Evolutionary conservation across 768 basidiomycete genomes (phyloP).

Genomic region (Psilocybe cubensis): DNA sequence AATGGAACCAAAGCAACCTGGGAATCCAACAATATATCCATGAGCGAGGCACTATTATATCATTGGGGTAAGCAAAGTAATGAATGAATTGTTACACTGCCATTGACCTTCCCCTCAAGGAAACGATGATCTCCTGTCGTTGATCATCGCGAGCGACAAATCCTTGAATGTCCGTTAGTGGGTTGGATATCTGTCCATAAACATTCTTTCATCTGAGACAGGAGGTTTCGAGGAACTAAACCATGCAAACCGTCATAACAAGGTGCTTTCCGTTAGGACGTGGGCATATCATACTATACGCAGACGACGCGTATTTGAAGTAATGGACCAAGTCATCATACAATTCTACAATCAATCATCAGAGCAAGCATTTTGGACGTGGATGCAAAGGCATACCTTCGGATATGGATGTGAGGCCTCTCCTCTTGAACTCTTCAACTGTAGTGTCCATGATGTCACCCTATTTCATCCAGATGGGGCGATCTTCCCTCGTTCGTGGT

Average conservation of each 20-base stretch:
- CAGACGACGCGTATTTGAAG: constrained; percentile 60
- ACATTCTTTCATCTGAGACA: background rate
- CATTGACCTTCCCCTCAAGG: constrained; percentile 52
- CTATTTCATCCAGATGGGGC: background rate
- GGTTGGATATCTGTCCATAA: constrained; percentile 38
- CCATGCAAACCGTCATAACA: constrained; percentile 36
- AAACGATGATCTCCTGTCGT: constrained; percentile 47
- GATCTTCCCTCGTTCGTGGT: background rate
- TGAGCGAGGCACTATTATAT: constrained; percentile 38
- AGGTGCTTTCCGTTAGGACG: constrained; percentile 52
- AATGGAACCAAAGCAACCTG: constrained; percentile 47
- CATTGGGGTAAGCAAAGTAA: background rate
- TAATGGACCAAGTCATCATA: constrained; percentile 52
- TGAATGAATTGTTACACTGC: background rate
- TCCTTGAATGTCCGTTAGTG: constrained; percentile 46
- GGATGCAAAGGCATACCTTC: background rate
- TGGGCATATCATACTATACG: constrained; percentile 47
- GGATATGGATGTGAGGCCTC: background rate
- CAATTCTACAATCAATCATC: constrained; percentile 27
- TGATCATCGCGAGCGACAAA: constrained; percentile 48
- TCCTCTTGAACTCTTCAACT: background rate
- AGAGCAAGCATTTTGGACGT: background rate
- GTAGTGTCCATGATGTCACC: background rate
- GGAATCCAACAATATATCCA: constrained; percentile 45
- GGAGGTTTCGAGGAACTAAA: background rate